Evolutionary conservation across 306 rosid species (phyloP).

Genomic region (Pachyrhizus erosus): DNA sequence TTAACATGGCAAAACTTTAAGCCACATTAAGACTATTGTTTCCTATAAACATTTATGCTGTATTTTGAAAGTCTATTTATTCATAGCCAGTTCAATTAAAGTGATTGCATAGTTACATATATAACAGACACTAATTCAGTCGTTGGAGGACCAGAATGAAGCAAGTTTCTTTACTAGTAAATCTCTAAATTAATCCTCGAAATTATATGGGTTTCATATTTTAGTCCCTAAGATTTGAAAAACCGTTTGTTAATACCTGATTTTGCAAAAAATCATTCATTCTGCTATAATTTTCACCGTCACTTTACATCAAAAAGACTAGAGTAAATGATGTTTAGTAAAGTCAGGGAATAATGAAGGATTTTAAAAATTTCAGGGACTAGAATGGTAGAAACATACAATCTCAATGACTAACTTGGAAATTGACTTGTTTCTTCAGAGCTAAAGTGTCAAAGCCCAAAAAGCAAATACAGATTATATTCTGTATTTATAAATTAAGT

Average conservation of each 20-base stretch:
- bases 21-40: slow-evolving; percentile 14
- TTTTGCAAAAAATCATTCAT: not conserved
- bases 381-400: not conserved
- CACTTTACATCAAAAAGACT: not conserved
- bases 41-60: not conserved
- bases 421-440: not conserved
- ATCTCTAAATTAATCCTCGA: not conserved
- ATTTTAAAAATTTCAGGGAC: not conserved
- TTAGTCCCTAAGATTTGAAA: not conserved
- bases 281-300: not conserved
- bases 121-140: slow-evolving; percentile 27
- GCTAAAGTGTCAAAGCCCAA: not conserved
- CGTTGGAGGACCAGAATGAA: slow-evolving; percentile 22
- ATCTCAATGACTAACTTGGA: not conserved
- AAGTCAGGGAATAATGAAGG: not conserved
- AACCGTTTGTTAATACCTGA: not conserved
- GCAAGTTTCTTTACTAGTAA: not conserved
- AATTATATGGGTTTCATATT: not conserved
- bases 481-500: not conserved
- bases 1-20: slow-evolving; percentile 25
- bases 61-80: slow-evolving; percentile 20
- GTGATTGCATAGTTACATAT: slow-evolving; percentile 37
- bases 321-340: not conserved
- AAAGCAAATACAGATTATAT: not conserved
- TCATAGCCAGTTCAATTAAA: slow-evolving; percentile 12